Evolutionary conservation across 768 basidiomycete genomes (phyloP).

Genomic region (Xerocomellus amylosporus): DNA sequence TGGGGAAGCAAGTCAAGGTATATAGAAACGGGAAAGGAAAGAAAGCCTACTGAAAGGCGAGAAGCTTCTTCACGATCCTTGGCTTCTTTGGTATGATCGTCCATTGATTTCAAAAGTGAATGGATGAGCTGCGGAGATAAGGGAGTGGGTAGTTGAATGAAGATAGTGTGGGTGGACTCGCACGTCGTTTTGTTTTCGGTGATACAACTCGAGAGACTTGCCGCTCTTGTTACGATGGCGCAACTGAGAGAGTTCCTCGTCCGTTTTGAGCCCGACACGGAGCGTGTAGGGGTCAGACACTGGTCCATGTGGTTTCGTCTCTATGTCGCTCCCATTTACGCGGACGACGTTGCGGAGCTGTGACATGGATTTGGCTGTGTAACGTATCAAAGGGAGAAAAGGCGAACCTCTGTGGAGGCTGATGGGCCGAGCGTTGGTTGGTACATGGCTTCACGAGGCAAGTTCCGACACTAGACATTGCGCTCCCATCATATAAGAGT

Average conservation of each 20-base stretch:
- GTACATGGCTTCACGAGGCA: background rate
- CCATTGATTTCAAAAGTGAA: constrained; percentile 89
- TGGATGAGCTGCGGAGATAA: constrained; percentile 63
- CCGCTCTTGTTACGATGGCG: constrained; percentile 56
- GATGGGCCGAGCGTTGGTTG: background rate
- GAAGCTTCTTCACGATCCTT: constrained; percentile 61
- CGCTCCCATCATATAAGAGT: too few species aligned
- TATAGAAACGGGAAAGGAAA: background rate
- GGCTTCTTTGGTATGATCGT: constrained; percentile 83
- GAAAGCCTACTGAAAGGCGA: constrained; percentile 57
- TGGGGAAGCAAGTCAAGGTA: background rate
- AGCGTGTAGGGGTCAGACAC: constrained; percentile 66
- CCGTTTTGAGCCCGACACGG: constrained; percentile 56
- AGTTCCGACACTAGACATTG: too few species aligned
- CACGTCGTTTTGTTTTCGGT: constrained; percentile 71
- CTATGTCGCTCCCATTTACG: constrained; percentile 30
- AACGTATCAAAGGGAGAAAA: background rate
- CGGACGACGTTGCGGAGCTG: background rate
- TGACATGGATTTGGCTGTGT: background rate
- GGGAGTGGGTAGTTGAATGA: background rate
- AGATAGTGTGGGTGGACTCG: constrained; percentile 17
- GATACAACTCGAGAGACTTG: constrained; percentile 63
- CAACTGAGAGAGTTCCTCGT: constrained; percentile 60
- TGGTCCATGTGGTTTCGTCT: constrained; percentile 37
- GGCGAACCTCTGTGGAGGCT: constrained; percentile 9